A percentile compares a stretch with the other conserved stretches of the same genome.
Evolutionary conservation across 768 basidiomycete species (phyloP).

Genomic region (Sporobolomyces pararoseus): DNA sequence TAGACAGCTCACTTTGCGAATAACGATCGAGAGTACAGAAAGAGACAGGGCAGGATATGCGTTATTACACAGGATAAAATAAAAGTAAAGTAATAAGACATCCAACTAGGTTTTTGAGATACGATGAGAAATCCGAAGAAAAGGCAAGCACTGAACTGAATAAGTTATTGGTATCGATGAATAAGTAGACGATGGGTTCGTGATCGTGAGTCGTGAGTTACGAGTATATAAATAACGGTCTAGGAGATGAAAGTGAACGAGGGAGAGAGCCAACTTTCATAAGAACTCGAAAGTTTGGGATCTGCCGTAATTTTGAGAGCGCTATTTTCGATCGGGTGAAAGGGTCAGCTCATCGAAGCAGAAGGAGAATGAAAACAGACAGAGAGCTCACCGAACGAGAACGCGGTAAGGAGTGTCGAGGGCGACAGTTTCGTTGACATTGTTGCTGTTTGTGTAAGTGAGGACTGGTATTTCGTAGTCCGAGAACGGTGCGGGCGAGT

Average conservation of each 20-base stretch:
- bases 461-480: conserved; percentile 21
- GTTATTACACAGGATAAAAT: no score
- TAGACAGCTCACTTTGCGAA: no score
- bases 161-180: no score
- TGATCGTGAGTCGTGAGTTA: not conserved
- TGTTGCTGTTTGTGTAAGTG: conserved; percentile 47
- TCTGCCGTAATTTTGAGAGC: conserved; percentile 41
- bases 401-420: conserved; percentile 53
- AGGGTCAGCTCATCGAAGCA: not conserved
- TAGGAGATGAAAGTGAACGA: conserved; percentile 18
- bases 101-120: no score
- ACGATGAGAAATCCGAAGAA: no score
- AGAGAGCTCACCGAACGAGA: conserved; percentile 10
- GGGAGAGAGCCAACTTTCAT: conserved; percentile 42
- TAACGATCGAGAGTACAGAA: no score
- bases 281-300: conserved; percentile 27
- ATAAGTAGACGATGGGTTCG: no score
- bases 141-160: no score
- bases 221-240: no score
- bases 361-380: not conserved
- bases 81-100: not conserved
- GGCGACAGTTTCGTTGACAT: conserved; percentile 44
- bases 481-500: conserved; percentile 8
- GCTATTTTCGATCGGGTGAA: conserved; percentile 9
- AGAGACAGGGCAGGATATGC: no score